Base-by-base conservation (phyloP, 2,329 filamentous ascomycete genomes). In the Fusarium begoniae region DNA sequence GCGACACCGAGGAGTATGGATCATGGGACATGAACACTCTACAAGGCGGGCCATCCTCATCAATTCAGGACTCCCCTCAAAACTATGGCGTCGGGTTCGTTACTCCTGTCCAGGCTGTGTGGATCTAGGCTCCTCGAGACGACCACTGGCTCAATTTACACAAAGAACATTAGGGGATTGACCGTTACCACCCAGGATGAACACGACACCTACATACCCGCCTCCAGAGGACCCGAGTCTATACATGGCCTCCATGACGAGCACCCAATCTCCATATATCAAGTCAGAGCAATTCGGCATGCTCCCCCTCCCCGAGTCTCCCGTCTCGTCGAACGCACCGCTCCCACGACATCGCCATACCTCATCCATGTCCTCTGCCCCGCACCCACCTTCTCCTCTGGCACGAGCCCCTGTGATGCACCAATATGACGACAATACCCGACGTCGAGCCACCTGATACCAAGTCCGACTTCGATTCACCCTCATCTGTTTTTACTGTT, bases 61-160 rank as follows among this genome's bases (percentile, higher is more conserved):
- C 84, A 79, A 81, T 86, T 80, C 85, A 82, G 82, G 86, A 83
- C 77, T 80, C 80, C 61, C 77, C 80, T 77, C 81, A 85, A 80
- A 82, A 78, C 80, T 83, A 81, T 77, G 82, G 82, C 84, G 79
- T 83, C 78, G 88, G 88, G 88, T 90, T 90, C 86, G 88, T 90
- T 84, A 85, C 87, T 89, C 88, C 88, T 86, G 85, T 87, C 83
- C 87, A 89, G 84, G 84, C 88, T 82, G 85, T 90, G 84, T 90
- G 88, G 88, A 89, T 87, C 83, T 90, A 88, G 84, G 82, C 81
- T 79, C 75, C 79, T 79, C 74, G 77, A 82, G 77, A 79, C 75
- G 77, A 79, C 81, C 83, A 82, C 78, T 79, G 83, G 82, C 81
- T 77, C 79, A 80, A 80, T 80, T 75, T 76, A 77, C 75, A 76